Percentiles rank a stretch among this genome's conserved stretches.
phyloP scores from a whole-genome alignment of 768 basidiomycete genomes.

The Russula sp. region DNA sequence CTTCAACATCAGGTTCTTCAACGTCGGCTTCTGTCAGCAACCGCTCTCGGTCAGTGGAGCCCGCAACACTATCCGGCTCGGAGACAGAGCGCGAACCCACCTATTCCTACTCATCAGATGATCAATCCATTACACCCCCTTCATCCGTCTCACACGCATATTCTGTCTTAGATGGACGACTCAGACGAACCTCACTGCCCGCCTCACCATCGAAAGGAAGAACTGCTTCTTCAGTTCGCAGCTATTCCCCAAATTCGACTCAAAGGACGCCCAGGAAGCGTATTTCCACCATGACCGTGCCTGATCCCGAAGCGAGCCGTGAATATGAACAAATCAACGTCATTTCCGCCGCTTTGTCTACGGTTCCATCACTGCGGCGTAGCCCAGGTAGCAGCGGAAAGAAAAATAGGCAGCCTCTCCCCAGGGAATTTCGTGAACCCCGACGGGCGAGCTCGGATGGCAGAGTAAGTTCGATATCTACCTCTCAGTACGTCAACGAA shows the following conservation, averaged over 20 bases:
- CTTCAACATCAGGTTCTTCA: slow-evolving; percentile 36
- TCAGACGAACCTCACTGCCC: slow-evolving; percentile 50
- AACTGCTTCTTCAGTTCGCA: slow-evolving; percentile 30
- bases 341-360: slow-evolving; percentile 56
- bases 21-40: slow-evolving; percentile 35
- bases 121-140: slow-evolving; percentile 41
- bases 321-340: slow-evolving; percentile 42
- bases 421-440: slow-evolving; percentile 47
- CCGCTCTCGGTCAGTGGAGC: slow-evolving; percentile 36
- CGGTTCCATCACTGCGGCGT: slow-evolving; percentile 55
- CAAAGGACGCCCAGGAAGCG: slow-evolving; percentile 44
- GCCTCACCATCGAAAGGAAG: slow-evolving; percentile 42
- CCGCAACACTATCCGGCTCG: slow-evolving; percentile 55
- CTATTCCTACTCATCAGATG: slow-evolving; percentile 39
- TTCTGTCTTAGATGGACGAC: slow-evolving; percentile 37
- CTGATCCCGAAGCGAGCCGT: slow-evolving; percentile 31
- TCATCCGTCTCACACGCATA: slow-evolving; percentile 32
- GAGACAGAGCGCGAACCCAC: slow-evolving; percentile 76
- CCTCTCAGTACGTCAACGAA: not conserved
- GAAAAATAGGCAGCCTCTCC: slow-evolving; percentile 50
- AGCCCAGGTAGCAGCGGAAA: slow-evolving; percentile 44
- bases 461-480: slow-evolving; percentile 38
- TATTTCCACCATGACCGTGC: slow-evolving; percentile 39
- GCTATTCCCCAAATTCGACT: slow-evolving; percentile 42
- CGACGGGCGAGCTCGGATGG: slow-evolving; percentile 42